Percentiles rank a stretch among this genome's conserved stretches.
phyloP scores from a whole-genome alignment of 2,329 filamentous ascomycete genomes.

The Endocalyx cinctus region DNA sequence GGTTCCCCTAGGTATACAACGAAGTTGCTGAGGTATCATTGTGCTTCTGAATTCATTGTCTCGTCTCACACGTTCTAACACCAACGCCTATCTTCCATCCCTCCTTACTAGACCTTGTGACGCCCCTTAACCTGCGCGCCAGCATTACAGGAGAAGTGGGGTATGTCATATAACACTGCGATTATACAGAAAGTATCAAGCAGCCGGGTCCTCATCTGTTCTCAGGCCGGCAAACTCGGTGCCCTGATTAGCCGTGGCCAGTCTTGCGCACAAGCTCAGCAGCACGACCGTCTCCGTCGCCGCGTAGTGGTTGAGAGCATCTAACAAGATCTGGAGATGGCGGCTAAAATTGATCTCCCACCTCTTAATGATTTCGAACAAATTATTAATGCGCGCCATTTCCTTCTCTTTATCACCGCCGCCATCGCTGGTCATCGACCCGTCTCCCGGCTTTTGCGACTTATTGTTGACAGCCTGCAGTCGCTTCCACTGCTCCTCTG shows the following conservation, averaged over 20 bases:
- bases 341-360: constrained; percentile 92
- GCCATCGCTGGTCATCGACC: constrained; percentile 5
- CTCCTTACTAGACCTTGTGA: no score
- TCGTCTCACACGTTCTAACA: no score
- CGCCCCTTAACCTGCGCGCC: no score
- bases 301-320: constrained; percentile 94
- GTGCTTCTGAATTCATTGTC: no score
- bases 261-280: constrained; percentile 75
- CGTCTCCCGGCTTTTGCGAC: constrained; percentile 33
- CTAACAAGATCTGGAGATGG: constrained; percentile 88
- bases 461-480: constrained; percentile 51
- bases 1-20: no score
- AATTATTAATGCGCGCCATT: constrained; percentile 59
- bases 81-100: no score
- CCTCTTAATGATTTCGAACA: constrained; percentile 82
- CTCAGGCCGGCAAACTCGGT: constrained; percentile 58
- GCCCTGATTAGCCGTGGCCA: constrained; percentile 78
- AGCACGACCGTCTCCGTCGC: constrained; percentile 96
- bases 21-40: no score
- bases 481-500: constrained; percentile 54
- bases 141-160: no score
- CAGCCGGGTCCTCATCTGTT: constrained; percentile 58
- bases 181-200: no score
- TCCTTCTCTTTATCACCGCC: not conserved
- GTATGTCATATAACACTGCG: no score